Evolutionary conservation across 768 basidiomycete species (phyloP), one percentile per base, ranked within the genome.

Genomic region (Rhodocollybia butyracea): DNA sequence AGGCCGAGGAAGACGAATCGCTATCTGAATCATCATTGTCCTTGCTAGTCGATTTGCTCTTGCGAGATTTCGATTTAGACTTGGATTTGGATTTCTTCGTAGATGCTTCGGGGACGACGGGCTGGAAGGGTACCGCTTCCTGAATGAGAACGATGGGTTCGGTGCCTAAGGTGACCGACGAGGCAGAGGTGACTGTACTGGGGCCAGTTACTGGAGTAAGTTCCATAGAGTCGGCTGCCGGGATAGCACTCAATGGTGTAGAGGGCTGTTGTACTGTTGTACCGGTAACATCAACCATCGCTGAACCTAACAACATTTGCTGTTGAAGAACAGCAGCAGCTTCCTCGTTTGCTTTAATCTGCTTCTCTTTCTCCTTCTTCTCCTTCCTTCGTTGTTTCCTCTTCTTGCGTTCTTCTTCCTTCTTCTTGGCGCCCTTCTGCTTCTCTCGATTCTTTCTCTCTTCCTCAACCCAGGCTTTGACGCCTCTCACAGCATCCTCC

Each of bases 381-480:
- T 59, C 61, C 43, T 60, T 65, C 48, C 66, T 67, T 32, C 68
- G 61, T 38, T 66, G 51, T 26, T 51, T 57, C 46, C 61, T 54
- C 17, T 54, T 57, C 22, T 57, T 59, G 31, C 59, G 64, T 64
- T 89, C 88, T 40, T 81, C 74, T 24, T 68, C 76, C 59, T 82
- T 81, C 48, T 73, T 75, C 59, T 82, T 81, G 50, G 78, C 85
- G 65, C 89, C 89, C 63, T 84, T 85, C 73, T 93, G 48, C 48
- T 50, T 50, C 48, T 50, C 90, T 63, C 85, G 79, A 70, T 88
- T 89, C 59, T 79, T 77, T 76, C 92, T 83, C 69, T 84, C 82
- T 59, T 88, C 80, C 73, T 93, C 91, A 15, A 93, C 89, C 92
- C 92, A 95, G 36, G 72, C 78, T 1, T 74, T 76, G 21, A 84